Conservation (phyloP, 1,284 basidiomycete genomes). For the Ceratobasidium theobromae region DNA sequence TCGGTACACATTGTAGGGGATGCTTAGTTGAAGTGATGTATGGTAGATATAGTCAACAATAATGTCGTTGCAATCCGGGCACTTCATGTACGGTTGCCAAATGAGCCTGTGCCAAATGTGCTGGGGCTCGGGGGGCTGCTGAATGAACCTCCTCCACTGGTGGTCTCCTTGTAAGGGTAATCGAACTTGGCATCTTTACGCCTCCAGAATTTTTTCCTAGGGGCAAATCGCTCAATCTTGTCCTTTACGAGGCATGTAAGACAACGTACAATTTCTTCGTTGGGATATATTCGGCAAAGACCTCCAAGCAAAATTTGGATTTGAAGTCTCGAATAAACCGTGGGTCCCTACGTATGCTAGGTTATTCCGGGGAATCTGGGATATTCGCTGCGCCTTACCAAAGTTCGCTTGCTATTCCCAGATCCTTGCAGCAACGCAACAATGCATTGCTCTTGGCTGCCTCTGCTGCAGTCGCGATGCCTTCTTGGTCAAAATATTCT, state of each 20-base stretch:
- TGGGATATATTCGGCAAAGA: slow-evolving; percentile 77
- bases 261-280: slow-evolving; percentile 84
- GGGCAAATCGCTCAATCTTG: background rate
- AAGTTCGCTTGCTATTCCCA: slow-evolving; percentile 94
- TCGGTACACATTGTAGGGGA: too few species aligned
- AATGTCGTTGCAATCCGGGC: background rate
- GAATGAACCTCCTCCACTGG: background rate
- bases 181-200: slow-evolving; percentile 84
- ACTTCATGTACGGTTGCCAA: background rate
- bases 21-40: too few species aligned
- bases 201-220: slow-evolving; percentile 87
- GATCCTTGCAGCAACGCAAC: slow-evolving; percentile 97
- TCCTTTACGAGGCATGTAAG: background rate
- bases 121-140: too few species aligned
- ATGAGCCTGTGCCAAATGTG: too few species aligned
- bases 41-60: background rate
- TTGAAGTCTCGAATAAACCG: slow-evolving; percentile 95
- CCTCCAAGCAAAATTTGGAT: slow-evolving; percentile 77
- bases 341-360: slow-evolving; percentile 69
- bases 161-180: slow-evolving; percentile 80
- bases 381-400: slow-evolving; percentile 60
- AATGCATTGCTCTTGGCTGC: slow-evolving; percentile 96
- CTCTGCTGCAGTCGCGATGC: slow-evolving; percentile 92
- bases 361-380: background rate
- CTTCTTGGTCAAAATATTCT: slow-evolving; percentile 91